A percentile compares a stretch with the other conserved stretches of the same genome.
Evolutionary conservation across 257 asterid genomes (phyloP).

Genomic region (Cinchona pubescens): DNA sequence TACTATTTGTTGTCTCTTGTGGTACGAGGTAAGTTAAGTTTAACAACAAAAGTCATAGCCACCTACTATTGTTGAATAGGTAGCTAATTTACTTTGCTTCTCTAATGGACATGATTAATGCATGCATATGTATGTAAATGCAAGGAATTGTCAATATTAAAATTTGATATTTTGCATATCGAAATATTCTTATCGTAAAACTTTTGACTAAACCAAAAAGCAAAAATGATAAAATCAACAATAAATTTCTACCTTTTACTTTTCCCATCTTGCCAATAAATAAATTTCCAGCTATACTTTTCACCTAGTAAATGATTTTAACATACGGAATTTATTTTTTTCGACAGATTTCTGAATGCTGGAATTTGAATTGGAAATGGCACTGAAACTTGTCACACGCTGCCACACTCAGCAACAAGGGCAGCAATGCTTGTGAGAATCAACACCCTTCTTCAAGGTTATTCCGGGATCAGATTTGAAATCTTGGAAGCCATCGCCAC

Average conservation of each 20-base stretch:
- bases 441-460: conserved; percentile 54
- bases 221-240: too few species aligned
- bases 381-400: conserved; percentile 36
- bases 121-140: too few species aligned
- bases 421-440: conserved; percentile 55
- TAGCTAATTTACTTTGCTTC: too few species aligned
- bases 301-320: not conserved
- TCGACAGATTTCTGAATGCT: conserved; percentile 46
- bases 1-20: not conserved
- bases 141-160: not conserved
- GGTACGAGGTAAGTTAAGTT: not conserved
- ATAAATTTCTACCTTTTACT: too few species aligned
- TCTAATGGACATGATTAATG: too few species aligned
- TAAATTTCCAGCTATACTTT: too few species aligned
- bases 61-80: not conserved
- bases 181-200: too few species aligned
- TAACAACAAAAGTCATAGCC: too few species aligned
- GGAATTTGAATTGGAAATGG: conserved; percentile 48
- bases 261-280: too few species aligned
- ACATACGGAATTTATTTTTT: not conserved
- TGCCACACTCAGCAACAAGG: conserved; percentile 49
- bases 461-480: conserved; percentile 51
- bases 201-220: too few species aligned
- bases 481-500: conserved; percentile 51
- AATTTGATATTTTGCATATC: not conserved